These are phyloP conservation scores for Gossypium gossypioides DNA, from an alignment of 441 rosid genomes.

Conservation along the genomic window DNA sequence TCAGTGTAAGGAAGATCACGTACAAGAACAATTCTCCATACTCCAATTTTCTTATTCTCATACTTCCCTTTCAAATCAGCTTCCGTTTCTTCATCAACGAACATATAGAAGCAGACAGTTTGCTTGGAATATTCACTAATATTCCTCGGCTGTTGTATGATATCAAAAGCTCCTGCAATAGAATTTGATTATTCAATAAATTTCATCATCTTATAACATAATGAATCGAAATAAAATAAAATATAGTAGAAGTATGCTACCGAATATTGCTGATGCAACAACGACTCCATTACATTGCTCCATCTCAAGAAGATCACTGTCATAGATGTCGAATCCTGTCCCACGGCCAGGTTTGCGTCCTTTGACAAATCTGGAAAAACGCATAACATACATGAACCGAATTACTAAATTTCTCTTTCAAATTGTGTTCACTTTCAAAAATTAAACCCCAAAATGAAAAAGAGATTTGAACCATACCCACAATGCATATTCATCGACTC, in stretches of 20 bases:
- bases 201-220: background rate
- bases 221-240: conserved; percentile 5
- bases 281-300: conserved; percentile 68
- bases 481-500: conserved; percentile 73
- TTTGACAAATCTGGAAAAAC: conserved; percentile 52
- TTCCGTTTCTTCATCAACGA: conserved; percentile 81
- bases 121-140: conserved; percentile 57
- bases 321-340: conserved; percentile 52
- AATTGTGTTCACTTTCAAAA: background rate
- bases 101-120: conserved; percentile 71
- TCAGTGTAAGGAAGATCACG: conserved; percentile 68
- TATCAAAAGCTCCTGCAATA: conserved; percentile 70
- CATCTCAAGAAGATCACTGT: conserved; percentile 64
- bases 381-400: conserved; percentile 3
- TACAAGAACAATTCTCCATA: conserved; percentile 70
- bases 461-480: conserved; percentile 45
- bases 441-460: background rate
- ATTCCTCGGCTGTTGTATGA: conserved; percentile 65
- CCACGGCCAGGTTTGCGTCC: conserved; percentile 36
- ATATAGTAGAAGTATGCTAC: conserved; percentile 30
- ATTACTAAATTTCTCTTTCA: background rate
- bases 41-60: conserved; percentile 41
- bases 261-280: conserved; percentile 83
- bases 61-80: conserved; percentile 47
- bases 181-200: conserved; percentile 19